Conservation (phyloP, 2,329 filamentous ascomycete species). For the Didymellaceae sp. region DNA sequence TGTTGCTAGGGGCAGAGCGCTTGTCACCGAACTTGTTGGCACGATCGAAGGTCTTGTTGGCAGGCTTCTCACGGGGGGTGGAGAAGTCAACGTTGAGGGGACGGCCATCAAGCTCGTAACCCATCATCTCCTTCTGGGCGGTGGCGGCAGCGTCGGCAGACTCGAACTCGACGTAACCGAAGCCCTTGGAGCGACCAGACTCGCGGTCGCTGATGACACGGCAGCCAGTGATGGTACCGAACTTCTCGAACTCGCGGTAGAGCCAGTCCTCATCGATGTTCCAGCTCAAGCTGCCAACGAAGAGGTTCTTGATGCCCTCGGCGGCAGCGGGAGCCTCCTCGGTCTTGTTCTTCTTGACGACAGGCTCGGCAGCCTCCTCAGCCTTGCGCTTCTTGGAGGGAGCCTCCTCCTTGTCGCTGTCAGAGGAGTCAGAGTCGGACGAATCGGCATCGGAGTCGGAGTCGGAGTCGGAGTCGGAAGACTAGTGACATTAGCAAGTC, state of each 20-base stretch:
- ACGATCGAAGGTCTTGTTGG: constrained; percentile 59
- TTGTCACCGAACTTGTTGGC: constrained; percentile 78
- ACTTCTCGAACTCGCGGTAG: constrained; percentile 79
- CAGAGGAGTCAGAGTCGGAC: constrained; percentile 37
- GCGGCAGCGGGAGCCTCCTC: constrained; percentile 49
- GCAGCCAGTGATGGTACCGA: constrained; percentile 73
- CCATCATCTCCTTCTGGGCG: constrained; percentile 77
- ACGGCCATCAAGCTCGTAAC: constrained; percentile 75
- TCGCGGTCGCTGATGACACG: constrained; percentile 85
- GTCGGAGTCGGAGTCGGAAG: constrained; percentile 47
- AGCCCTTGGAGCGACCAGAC: constrained; percentile 84
- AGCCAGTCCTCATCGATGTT: constrained; percentile 85
- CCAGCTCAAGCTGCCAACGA: constrained; percentile 91
- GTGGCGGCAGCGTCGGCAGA: constrained; percentile 70
- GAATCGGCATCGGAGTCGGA: constrained; percentile 50
- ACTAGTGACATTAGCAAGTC: constrained; percentile 21
- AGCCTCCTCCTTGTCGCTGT: constrained; percentile 48
- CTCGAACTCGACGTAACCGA: constrained; percentile 90
- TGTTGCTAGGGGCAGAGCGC: constrained; percentile 80
- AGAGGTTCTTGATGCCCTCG: constrained; percentile 71
- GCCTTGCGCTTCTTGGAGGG: constrained; percentile 74
- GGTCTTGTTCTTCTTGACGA: constrained; percentile 74
- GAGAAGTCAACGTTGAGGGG: constrained; percentile 80
- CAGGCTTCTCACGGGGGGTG: constrained; percentile 66
- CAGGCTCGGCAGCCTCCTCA: constrained; percentile 56